Evolutionary conservation across 108 stramenopile genomes (phyloP).

Genomic region (Halocafeteria seosinensis): DNA sequence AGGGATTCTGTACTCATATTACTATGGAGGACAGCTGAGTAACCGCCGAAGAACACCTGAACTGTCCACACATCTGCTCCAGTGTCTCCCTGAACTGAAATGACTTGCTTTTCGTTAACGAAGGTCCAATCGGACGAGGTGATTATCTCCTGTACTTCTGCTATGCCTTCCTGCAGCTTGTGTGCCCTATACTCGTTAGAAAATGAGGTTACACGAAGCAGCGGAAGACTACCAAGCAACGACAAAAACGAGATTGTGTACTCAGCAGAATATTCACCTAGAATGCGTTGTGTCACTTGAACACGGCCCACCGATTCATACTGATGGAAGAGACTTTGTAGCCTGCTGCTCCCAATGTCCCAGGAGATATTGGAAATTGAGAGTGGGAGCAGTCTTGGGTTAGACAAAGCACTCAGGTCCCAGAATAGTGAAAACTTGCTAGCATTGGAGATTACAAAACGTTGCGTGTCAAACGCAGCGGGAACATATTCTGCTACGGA

Average conservation of each 20-base stretch:
- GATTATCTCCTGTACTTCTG: slow-evolving; percentile 57
- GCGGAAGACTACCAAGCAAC: background rate
- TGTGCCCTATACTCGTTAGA: background rate
- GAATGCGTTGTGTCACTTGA: background rate
- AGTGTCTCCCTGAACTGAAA: slow-evolving; percentile 5
- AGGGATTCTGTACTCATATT: slow-evolving; percentile 12
- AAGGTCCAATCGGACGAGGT: slow-evolving; percentile 40
- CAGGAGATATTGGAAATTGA: too few species aligned
- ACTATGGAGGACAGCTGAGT: slow-evolving; percentile 25
- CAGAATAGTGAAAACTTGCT: too few species aligned
- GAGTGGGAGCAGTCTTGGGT: too few species aligned
- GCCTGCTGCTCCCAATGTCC: too few species aligned
- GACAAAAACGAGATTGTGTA: too few species aligned
- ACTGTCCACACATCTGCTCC: too few species aligned
- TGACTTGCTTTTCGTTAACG: slow-evolving; percentile 40
- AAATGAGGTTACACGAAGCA: background rate
- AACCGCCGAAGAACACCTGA: background rate
- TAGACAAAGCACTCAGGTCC: too few species aligned
- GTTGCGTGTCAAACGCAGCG: slow-evolving; percentile 42
- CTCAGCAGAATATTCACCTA: background rate
- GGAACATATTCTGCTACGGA: slow-evolving; percentile 42
- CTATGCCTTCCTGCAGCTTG: slow-evolving; percentile 27
- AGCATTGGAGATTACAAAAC: background rate
- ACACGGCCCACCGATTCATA: background rate
- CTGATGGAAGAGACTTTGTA: background rate